Evolutionary conservation across 192 early-diverging fungal genomes (phyloP).

Genomic region (Mortierella claussenii): DNA sequence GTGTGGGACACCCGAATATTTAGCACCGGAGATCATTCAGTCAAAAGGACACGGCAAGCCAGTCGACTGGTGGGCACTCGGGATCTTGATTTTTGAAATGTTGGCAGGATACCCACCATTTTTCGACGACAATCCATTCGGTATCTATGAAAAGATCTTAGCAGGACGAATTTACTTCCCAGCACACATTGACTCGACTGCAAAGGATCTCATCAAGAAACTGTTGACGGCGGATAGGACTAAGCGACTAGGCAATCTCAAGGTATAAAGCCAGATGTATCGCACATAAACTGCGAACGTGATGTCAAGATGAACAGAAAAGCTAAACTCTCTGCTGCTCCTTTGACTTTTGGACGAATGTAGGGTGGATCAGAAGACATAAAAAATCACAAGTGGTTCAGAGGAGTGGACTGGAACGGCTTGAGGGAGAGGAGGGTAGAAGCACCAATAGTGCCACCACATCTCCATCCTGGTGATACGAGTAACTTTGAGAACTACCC

Average conservation of each 20-base stretch:
- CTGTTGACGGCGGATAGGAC: conserved; percentile 91
- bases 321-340: no score
- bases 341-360: no score
- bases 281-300: no score
- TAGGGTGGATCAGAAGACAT: conserved; percentile 91
- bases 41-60: conserved; percentile 96
- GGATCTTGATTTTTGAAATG: conserved; percentile 99
- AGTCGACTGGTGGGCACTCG: conserved; percentile 99
- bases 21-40: conserved; percentile 98
- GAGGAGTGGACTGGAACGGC: conserved; percentile 93
- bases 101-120: conserved; percentile 97
- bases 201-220: conserved; percentile 92
- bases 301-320: no score
- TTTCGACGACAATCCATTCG: conserved; percentile 97
- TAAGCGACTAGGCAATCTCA: conserved; percentile 94
- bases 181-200: conserved; percentile 82
- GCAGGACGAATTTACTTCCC: conserved; percentile 91
- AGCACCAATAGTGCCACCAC: conserved; percentile 91
- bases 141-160: conserved; percentile 98
- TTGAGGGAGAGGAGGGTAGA: conserved; percentile 76
- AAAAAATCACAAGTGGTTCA: conserved; percentile 94
- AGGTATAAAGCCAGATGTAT: no score
- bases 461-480: conserved; percentile 91
- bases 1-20: conserved; percentile 97
- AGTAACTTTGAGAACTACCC: conserved; percentile 98